These are phyloP conservation scores for Tolypocladium ovalisporum DNA, from an alignment of 2,329 filamentous ascomycete genomes.

Conservation along the genomic window DNA sequence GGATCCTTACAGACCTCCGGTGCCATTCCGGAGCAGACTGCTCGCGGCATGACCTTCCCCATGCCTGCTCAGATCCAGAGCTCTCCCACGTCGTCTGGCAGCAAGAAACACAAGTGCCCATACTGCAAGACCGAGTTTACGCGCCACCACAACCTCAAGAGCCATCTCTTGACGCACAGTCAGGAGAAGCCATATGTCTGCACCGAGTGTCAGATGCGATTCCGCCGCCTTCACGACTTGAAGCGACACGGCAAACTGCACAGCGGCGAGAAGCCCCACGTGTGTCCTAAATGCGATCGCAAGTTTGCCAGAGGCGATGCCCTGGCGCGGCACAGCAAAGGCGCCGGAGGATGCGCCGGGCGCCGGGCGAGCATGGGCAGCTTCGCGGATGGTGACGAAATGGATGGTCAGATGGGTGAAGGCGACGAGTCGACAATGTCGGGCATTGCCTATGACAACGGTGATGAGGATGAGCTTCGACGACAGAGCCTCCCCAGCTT, in stretches of 20 bases:
- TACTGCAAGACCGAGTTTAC: conserved; percentile 97
- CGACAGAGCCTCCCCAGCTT: conserved; percentile 64
- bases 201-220: conserved; percentile 84
- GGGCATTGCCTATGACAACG: conserved; percentile 42
- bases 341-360: conserved; percentile 88
- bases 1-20: conserved; percentile 34
- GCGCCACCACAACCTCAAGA: conserved; percentile 93
- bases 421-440: conserved; percentile 47
- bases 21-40: conserved; percentile 31
- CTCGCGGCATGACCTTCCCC: conserved; percentile 47
- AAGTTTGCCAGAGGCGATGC: conserved; percentile 95
- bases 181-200: conserved; percentile 98
- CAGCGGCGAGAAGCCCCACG: conserved; percentile 89
- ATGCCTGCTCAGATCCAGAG: conserved; percentile 33
- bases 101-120: conserved; percentile 91
- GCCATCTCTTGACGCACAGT: conserved; percentile 90
- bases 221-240: conserved; percentile 84
- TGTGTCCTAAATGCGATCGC: conserved; percentile 87
- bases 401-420: conserved; percentile 37
- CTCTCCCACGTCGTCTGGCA: conserved; percentile 46
- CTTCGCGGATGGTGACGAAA: conserved; percentile 70
- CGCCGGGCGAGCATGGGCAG: conserved; percentile 76
- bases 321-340: conserved; percentile 87
- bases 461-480: conserved; percentile 53
- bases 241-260: conserved; percentile 96